Base-by-base conservation (phyloP, 345 rosid genomes). In the Salix caprea region DNA sequence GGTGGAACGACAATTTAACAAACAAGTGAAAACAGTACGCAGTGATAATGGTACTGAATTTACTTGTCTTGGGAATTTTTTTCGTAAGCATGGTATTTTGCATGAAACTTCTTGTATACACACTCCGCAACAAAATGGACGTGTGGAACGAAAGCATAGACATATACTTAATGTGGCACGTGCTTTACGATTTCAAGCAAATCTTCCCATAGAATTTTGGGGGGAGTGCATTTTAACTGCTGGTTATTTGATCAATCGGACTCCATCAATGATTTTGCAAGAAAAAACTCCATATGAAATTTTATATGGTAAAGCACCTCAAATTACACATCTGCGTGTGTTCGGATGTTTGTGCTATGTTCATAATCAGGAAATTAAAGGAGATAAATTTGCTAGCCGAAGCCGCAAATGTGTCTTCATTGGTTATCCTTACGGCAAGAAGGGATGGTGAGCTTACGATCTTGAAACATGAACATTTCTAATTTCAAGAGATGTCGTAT, bases 331-430 rank as follows among this genome's bases (percentile, higher is more conserved):
- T n/a, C 0, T 74, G 3, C 24, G 60, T 0, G 37, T 40, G 7
- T 74, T 74, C 26, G 70, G 69, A 4, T 61, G 69, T 42, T 64
- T 74, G 23, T 21, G 58, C 14, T 74, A 42, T 62, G 70, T 15
- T 5, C 36, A 64, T 42, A 14, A 39, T 10, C 37, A 37, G 6
- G 40, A 14, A 5, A n/a, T 2, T 14, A 15, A 11, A 19, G 30
- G 58, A 1, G 69, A 74, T 16, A 74, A 62, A 23, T 74, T 62
- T 62, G 76, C 23, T 15, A 12, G 18, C 0, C 24, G 76, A 0
- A 37, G 56, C 14, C 4, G 69, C 5, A 19, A 6, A 18, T 61
- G 58, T 24, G 11, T 74, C 5, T 74, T 74, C 42, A 16, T 39
- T 2, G 76, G 76, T 0, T 74, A 74, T 42, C 30, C 30, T 5